Conservation (phyloP, 306 rosid species). For the Corylus avellana region DNA sequence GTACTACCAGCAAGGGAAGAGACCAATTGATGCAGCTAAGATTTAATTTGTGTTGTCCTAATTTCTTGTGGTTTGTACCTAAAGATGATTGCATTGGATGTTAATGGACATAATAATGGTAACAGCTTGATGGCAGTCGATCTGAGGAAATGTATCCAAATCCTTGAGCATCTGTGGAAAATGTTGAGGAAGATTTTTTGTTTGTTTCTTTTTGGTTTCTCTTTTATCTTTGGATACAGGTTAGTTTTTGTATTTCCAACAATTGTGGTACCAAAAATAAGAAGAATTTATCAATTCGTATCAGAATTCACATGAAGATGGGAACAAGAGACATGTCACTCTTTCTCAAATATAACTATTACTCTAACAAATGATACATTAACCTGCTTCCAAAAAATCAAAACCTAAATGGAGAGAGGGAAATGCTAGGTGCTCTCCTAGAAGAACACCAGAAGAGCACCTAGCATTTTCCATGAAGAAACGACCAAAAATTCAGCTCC, state of each 20-base stretch:
- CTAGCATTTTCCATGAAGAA: too few species aligned
- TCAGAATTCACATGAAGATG: not conserved
- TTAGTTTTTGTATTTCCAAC: not conserved
- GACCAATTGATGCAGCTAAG: slow-evolving; percentile 33
- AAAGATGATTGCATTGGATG: not conserved
- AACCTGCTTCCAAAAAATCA: not conserved
- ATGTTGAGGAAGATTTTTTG: not conserved
- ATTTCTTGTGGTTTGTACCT: not conserved
- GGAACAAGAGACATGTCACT: not conserved
- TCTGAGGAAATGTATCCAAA: not conserved
- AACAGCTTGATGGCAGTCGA: not conserved
- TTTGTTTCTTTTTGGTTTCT: not conserved
- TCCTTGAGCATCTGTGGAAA: not conserved
- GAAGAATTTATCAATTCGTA: not conserved
- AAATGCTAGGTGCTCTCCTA: too few species aligned
- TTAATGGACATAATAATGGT: not conserved
- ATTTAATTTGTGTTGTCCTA: not conserved
- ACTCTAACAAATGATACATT: not conserved
- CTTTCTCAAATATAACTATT: not conserved
- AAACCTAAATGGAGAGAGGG: not conserved
- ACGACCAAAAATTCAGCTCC: not conserved
- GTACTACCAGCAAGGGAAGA: slow-evolving; percentile 63
- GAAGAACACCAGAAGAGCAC: too few species aligned
- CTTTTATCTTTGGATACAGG: not conserved
- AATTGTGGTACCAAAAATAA: not conserved